These are phyloP conservation scores for Globisporangium nagaii DNA, from an alignment of 352 stramenopile genomes.

Conservation along the genomic window DNA sequence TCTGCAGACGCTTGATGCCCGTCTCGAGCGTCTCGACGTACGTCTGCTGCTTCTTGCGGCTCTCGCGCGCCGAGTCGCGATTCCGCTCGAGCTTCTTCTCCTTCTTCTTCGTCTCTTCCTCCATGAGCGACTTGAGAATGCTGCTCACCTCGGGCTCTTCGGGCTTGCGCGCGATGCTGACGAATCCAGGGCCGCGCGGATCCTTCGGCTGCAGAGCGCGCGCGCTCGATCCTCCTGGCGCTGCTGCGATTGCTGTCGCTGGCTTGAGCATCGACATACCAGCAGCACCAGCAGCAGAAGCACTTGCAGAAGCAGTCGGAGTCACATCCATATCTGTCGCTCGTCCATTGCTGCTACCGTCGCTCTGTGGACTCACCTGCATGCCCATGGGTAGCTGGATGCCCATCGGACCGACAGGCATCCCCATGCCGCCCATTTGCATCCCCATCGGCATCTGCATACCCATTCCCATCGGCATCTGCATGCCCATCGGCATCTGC, in stretches of 20 bases:
- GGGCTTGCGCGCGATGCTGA: conserved; percentile 77
- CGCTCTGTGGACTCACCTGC: conserved; percentile 28
- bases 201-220: conserved; percentile 42
- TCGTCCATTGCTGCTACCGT: conserved; percentile 4
- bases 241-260: conserved; percentile 10
- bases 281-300: conserved; percentile 5
- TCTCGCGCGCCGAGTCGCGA: conserved; percentile 80
- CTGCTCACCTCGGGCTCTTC: conserved; percentile 77
- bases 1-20: conserved; percentile 82
- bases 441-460: conserved; percentile 24
- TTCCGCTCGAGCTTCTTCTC: conserved; percentile 88
- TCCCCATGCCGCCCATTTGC: conserved; percentile 25
- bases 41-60: conserved; percentile 82
- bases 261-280: conserved; percentile 21
- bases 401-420: conserved; percentile 21
- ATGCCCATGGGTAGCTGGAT: conserved; percentile 25
- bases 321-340: background rate
- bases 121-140: conserved; percentile 84
- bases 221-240: conserved; percentile 2
- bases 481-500: conserved; percentile 33
- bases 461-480: conserved; percentile 27
- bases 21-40: conserved; percentile 86
- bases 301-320: background rate
- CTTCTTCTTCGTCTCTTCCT: conserved; percentile 87
- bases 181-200: conserved; percentile 34